Percentiles rank a stretch among this genome's conserved stretches.
These are phyloP conservation scores for Solanum bulbocastanum DNA, from an alignment of 257 asterid genomes.

Conservation along the genomic window DNA sequence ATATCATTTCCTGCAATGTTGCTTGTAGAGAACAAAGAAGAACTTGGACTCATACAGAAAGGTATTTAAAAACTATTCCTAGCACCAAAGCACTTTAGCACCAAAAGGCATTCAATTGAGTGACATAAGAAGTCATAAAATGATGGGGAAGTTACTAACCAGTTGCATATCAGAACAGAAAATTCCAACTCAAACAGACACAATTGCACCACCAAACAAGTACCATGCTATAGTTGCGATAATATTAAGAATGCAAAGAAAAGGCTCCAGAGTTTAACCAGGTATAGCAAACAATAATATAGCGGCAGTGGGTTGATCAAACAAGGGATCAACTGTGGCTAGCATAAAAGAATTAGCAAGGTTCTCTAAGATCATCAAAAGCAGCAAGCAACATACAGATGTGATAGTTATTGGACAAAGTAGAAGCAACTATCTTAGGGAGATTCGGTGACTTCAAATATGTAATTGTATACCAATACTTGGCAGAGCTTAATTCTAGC, in stretches of 20 bases:
- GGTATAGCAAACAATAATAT: neutral
- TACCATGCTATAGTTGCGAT: neutral
- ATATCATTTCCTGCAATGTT: constrained; percentile 9
- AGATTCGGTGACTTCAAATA: neutral
- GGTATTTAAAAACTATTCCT: neutral
- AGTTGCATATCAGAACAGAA: neutral
- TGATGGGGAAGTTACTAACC: neutral
- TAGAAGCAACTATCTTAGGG: neutral
- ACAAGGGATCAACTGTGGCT: neutral
- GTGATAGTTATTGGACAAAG: neutral
- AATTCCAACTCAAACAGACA: neutral
- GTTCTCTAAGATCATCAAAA: neutral
- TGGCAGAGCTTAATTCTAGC: neutral
- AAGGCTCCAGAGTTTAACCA: neutral
- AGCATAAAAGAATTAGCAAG: neutral
- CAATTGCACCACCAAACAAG: neutral
- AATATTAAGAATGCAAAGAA: neutral
- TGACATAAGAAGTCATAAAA: neutral
- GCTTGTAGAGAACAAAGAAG: neutral
- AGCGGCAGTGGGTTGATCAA: neutral
- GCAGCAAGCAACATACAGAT: neutral
- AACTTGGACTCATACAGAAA: neutral
- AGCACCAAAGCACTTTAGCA: neutral
- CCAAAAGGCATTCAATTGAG: neutral
- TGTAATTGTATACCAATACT: neutral